These are phyloP conservation scores for Lactarius quietus DNA, from an alignment of 768 basidiomycete genomes.

Conservation along the genomic window DNA sequence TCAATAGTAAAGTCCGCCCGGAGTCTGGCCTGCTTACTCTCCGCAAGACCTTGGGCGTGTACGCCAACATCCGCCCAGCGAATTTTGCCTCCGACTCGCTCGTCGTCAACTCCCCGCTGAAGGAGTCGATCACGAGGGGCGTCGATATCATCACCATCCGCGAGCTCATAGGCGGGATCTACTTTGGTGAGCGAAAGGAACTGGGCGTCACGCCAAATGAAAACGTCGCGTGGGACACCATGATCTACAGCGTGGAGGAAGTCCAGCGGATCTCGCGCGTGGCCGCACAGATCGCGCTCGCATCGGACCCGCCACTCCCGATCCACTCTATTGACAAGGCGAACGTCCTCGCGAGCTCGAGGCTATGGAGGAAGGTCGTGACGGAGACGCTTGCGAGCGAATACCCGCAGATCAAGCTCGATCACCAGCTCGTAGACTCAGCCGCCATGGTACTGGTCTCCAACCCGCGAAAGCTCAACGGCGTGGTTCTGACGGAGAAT, in stretches of 20 bases:
- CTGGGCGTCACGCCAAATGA: conserved; percentile 61
- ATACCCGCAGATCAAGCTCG: conserved; percentile 81
- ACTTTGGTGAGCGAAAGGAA: conserved; percentile 94
- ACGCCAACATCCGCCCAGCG: conserved; percentile 97
- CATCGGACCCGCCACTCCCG: conserved; percentile 75
- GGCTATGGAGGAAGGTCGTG: conserved; percentile 93
- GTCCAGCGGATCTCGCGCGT: conserved; percentile 94
- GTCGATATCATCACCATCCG: conserved; percentile 92
- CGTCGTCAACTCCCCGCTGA: conserved; percentile 83
- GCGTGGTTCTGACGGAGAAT: conserved; percentile 93
- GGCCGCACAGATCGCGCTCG: conserved; percentile 87
- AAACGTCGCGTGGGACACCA: conserved; percentile 85
- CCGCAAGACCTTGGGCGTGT: conserved; percentile 90
- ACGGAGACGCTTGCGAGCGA: conserved; percentile 79
- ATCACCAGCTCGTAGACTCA: conserved; percentile 93
- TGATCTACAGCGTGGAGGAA: conserved; percentile 88
- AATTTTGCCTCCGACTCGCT: conserved; percentile 93
- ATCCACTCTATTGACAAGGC: conserved; percentile 98
- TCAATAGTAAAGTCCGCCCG: conserved; percentile 81
- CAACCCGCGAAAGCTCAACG: conserved; percentile 89
- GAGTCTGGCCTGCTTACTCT: conserved; percentile 87
- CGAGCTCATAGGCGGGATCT: conserved; percentile 94
- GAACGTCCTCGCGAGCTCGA: conserved; percentile 92
- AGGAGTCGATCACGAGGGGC: conserved; percentile 74
- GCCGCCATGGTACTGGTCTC: conserved; percentile 95